Conservation (phyloP, 2,329 filamentous ascomycete genomes). For the Lojkania enalia region DNA sequence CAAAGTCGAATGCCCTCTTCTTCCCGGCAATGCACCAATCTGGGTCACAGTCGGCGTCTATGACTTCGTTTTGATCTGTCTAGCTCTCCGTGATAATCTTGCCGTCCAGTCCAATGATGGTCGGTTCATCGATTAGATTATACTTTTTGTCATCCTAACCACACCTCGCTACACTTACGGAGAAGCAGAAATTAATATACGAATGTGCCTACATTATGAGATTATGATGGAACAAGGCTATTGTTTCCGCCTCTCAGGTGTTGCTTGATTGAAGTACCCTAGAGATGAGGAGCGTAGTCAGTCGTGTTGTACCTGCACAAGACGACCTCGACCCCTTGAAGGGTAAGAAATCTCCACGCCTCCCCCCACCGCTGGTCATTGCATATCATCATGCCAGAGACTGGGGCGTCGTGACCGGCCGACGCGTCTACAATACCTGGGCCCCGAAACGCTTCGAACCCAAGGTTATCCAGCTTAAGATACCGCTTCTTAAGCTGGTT, state of each 20-base stretch:
- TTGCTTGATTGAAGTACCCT: constrained; percentile 46
- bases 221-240: constrained; percentile 56
- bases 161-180: constrained; percentile 53
- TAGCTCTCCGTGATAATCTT: constrained; percentile 53
- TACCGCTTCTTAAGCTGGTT: constrained; percentile 61
- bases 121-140: constrained; percentile 52
- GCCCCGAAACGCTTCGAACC: constrained; percentile 46
- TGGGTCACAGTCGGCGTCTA: constrained; percentile 55
- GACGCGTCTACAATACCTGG: constrained; percentile 20
- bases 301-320: constrained; percentile 52
- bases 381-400: constrained; percentile 59
- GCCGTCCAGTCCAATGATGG: constrained; percentile 53
- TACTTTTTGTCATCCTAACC: constrained; percentile 54
- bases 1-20: constrained; percentile 46
- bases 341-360: constrained; percentile 55
- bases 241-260: constrained; percentile 47
- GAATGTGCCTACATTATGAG: constrained; percentile 56
- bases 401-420: constrained; percentile 49
- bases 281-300: constrained; percentile 52
- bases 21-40: constrained; percentile 50
- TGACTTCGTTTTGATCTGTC: constrained; percentile 53
- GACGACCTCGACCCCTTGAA: constrained; percentile 55
- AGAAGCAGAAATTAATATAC: constrained; percentile 57
- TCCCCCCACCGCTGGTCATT: constrained; percentile 59
- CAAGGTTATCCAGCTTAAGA: constrained; percentile 56